These are phyloP conservation scores for Ascochyta fabae DNA, from an alignment of 2,329 filamentous ascomycete species.

Conservation along the genomic window DNA sequence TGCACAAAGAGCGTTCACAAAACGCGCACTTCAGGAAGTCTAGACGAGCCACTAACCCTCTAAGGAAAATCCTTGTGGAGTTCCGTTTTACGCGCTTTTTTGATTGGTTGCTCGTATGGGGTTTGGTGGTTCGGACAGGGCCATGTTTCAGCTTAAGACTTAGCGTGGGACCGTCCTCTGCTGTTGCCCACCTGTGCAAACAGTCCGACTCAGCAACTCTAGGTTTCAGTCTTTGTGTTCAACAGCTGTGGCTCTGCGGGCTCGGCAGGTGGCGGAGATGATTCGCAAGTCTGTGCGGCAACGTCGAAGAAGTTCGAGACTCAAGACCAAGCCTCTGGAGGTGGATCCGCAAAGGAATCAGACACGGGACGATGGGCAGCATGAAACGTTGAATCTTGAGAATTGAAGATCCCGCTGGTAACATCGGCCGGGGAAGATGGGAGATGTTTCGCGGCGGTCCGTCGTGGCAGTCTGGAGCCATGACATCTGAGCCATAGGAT, in stretches of 20 bases:
- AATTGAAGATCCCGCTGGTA: slow-evolving; percentile 21
- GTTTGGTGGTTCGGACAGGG: slow-evolving; percentile 19
- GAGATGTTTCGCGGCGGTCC: slow-evolving; percentile 9
- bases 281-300: slow-evolving; percentile 23
- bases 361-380: slow-evolving; percentile 24
- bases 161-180: slow-evolving; percentile 24
- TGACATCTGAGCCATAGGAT: slow-evolving; percentile 12
- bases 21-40: slow-evolving; percentile 26
- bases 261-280: slow-evolving; percentile 21
- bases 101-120: slow-evolving; percentile 21
- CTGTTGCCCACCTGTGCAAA: slow-evolving; percentile 25
- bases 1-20: slow-evolving; percentile 18
- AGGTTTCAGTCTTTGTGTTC: slow-evolving; percentile 25
- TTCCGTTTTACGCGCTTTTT: slow-evolving; percentile 3
- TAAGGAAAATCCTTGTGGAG: slow-evolving; percentile 18
- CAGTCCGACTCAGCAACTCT: slow-evolving; percentile 14
- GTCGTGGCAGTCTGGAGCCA: slow-evolving; percentile 21
- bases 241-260: slow-evolving; percentile 21
- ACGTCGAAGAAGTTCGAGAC: slow-evolving; percentile 27
- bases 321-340: slow-evolving; percentile 10
- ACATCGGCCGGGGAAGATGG: slow-evolving; percentile 20
- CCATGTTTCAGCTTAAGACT: slow-evolving; percentile 30
- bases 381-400: slow-evolving; percentile 20
- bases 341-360: slow-evolving; percentile 18
- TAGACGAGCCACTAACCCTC: slow-evolving; percentile 22